phyloP scores from a whole-genome alignment of 257 asterid species.

The Dorcoceras hygrometricum region DNA sequence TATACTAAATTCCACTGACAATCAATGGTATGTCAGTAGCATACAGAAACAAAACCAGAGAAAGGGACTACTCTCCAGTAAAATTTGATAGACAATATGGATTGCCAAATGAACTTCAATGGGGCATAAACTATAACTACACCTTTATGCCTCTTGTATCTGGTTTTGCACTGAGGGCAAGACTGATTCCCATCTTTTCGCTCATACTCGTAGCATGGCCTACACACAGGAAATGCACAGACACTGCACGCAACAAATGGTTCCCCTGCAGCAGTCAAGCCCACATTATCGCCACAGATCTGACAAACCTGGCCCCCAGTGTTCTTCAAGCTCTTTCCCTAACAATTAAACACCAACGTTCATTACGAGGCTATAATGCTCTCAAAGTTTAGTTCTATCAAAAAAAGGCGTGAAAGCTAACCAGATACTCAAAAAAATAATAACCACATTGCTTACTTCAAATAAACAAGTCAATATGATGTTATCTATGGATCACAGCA shows the following conservation, averaged over 20 bases:
- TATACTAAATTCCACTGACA: background rate
- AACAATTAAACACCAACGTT: constrained; percentile 22
- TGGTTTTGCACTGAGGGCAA: constrained; percentile 98
- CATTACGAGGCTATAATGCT: constrained; percentile 10
- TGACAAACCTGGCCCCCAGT: constrained; percentile 78
- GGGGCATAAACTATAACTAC: background rate
- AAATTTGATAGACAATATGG: constrained; percentile 6
- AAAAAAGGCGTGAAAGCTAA: constrained; percentile 7
- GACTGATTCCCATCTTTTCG: constrained; percentile 95
- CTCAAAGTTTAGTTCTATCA: background rate
- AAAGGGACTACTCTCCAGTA: constrained; percentile 3
- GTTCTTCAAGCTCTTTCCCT: constrained; percentile 85
- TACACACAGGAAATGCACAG: constrained; percentile 94
- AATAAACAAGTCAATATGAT: background rate
- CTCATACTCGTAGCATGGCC: constrained; percentile 98
- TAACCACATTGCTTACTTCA: background rate
- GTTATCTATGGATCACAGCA: background rate
- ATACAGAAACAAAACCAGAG: constrained; percentile 1
- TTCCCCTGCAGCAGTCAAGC: constrained; percentile 64
- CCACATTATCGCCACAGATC: constrained; percentile 93
- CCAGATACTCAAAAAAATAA: background rate
- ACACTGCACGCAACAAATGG: constrained; percentile 89
- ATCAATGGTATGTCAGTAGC: background rate
- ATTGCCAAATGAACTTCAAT: constrained; percentile 12
- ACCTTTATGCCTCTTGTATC: constrained; percentile 97